Evolutionary conservation across 169 alveolate species (phyloP).

Genomic region (Babesia ovata): DNA sequence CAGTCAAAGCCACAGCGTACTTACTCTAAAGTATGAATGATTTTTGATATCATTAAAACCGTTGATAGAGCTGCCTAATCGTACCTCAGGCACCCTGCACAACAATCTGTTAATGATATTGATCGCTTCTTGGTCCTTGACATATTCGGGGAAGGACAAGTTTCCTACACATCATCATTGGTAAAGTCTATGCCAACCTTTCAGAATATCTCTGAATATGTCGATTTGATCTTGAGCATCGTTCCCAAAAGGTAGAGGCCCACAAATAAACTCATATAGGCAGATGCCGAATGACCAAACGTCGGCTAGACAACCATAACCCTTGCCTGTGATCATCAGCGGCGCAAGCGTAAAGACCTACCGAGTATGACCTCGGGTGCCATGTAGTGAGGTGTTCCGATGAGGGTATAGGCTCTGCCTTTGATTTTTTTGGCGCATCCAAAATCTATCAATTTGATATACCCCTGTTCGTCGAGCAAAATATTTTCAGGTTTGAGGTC

Average conservation of each 20-base stretch:
- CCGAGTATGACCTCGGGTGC: constrained; percentile 93
- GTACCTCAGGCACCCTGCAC: constrained; percentile 89
- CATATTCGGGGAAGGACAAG: constrained; percentile 73
- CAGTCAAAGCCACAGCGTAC: not conserved
- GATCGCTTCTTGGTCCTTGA: constrained; percentile 84
- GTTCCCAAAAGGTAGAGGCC: constrained; percentile 96
- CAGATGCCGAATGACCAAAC: constrained; percentile 98
- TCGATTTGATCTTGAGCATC: constrained; percentile 95
- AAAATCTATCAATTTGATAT: constrained; percentile 92
- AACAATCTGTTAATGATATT: constrained; percentile 86
- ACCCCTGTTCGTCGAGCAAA: constrained; percentile 94
- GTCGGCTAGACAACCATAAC: constrained; percentile 95
- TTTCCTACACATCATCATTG: constrained; percentile 53
- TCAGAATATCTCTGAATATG: constrained; percentile 90
- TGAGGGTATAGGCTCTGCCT: constrained; percentile 91
- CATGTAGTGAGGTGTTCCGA: constrained; percentile 97
- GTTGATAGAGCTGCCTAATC: constrained; percentile 89
- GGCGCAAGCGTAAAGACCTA: constrained; percentile 11
- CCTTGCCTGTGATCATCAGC: constrained; percentile 86
- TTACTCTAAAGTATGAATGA: constrained; percentile 75
- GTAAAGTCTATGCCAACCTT: constrained; percentile 68
- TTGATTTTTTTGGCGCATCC: constrained; percentile 93
- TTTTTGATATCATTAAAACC: constrained; percentile 88
- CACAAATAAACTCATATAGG: constrained; percentile 97
- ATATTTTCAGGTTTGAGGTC: constrained; percentile 97